phyloP scores from a whole-genome alignment of 192 early-diverging fungal genomes.

The Coemansia sp. region DNA sequence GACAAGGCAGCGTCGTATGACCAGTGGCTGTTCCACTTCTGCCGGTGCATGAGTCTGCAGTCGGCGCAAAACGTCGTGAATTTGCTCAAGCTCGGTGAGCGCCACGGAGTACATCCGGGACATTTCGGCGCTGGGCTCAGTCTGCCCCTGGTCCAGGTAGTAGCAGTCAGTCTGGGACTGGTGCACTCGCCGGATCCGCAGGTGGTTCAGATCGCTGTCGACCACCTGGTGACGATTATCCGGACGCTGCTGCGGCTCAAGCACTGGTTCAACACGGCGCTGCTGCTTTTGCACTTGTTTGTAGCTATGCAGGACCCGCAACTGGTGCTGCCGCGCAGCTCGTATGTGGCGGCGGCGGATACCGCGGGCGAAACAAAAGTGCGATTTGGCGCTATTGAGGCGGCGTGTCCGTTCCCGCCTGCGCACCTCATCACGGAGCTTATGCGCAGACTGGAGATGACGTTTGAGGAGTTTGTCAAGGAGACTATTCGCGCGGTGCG shows the following conservation, averaged over 20 bases:
- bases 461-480: constrained; percentile 53
- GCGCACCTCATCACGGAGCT: constrained; percentile 50
- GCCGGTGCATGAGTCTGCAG: constrained; percentile 56
- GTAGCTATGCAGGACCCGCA: constrained; percentile 52
- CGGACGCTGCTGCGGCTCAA: constrained; percentile 52
- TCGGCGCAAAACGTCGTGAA: constrained; percentile 54
- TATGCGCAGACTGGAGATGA: constrained; percentile 45
- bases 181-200: constrained; percentile 49
- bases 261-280: constrained; percentile 58
- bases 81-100: constrained; percentile 48
- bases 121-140: constrained; percentile 50
- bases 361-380: background rate
- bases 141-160: constrained; percentile 49
- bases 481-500: constrained; percentile 49
- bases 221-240: constrained; percentile 45
- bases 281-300: constrained; percentile 50
- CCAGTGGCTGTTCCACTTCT: constrained; percentile 58
- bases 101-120: constrained; percentile 43
- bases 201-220: constrained; percentile 43
- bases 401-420: constrained; percentile 42
- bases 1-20: constrained; percentile 51
- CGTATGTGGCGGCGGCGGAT: constrained; percentile 9
- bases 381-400: constrained; percentile 16
- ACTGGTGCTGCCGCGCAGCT: constrained; percentile 28
- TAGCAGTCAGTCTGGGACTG: constrained; percentile 49